Percentiles rank a stretch among this genome's conserved stretches.
phyloP scores from a whole-genome alignment of 2,329 filamentous ascomycete species.

The Microsporum audouinii region DNA sequence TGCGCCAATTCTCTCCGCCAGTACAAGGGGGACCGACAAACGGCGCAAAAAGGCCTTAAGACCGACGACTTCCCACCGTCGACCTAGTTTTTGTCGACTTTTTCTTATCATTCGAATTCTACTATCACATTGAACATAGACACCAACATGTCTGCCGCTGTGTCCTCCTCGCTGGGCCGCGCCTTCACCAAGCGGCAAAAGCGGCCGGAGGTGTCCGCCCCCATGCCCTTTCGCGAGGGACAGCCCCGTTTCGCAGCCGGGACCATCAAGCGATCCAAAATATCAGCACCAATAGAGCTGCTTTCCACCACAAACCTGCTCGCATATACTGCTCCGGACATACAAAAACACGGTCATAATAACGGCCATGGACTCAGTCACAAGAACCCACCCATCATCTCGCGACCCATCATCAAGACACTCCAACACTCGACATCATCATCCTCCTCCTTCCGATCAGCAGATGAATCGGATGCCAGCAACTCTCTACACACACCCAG shows the following conservation, averaged over 20 bases:
- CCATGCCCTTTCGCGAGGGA: conserved; percentile 35
- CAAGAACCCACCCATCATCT: conserved; percentile 17
- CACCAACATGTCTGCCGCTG: conserved; percentile 24
- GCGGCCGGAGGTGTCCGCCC: conserved; percentile 35
- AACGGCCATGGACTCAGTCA: conserved; percentile 14
- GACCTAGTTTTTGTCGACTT: background rate
- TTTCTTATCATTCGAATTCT: background rate
- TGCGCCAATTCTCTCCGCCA: conserved; percentile 4
- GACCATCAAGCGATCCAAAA: conserved; percentile 42
- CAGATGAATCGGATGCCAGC: conserved; percentile 45
- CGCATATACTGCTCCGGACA: conserved; percentile 84
- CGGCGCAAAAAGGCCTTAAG: background rate
- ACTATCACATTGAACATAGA: background rate
- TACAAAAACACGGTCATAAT: conserved; percentile 29
- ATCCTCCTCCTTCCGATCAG: conserved; percentile 45
- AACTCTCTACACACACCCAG: conserved; percentile 40
- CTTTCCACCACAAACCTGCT: conserved; percentile 94
- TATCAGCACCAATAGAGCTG: conserved; percentile 76
- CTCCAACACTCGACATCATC: conserved; percentile 42
- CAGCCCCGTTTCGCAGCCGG: conserved; percentile 35
- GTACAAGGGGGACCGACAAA: background rate
- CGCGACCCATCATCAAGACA: conserved; percentile 27
- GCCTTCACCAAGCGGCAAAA: conserved; percentile 40
- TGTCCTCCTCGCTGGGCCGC: conserved; percentile 26
- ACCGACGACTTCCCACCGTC: background rate